Base-by-base conservation (phyloP, 306 rosid genomes). In the Ziziphus jujuba region DNA sequence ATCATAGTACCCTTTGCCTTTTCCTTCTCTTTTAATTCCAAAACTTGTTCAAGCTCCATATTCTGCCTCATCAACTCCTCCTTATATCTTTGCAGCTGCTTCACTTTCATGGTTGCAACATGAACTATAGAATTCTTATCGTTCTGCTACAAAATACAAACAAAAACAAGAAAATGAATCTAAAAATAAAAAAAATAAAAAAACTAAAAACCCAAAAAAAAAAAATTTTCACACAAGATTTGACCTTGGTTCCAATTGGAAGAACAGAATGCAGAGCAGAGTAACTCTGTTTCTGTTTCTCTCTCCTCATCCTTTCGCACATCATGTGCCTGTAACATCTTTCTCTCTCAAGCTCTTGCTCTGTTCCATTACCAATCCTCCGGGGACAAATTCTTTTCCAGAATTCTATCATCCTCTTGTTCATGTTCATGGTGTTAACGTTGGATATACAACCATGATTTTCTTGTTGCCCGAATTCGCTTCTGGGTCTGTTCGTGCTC, bases 301-400 rank as follows among this genome's bases (percentile, higher is more conserved):
- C 89, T 55, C 97, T 80, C 53, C 97, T 84, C 84, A 71, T 79
- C 55, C 97, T 79, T 74, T 91, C 97, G 21, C 77, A 84, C 55
- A 91, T 56, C 92, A 81, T 91, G 70, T 88, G 97, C 60, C 80
- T 66, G 33, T 76, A 78, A 57, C 84, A 19, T 31, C 79, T 81
- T 5, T 82, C 90, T 59, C 38, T 82, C 61, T 78, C 82, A 20
- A 55, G 33, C 31, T 75, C 88, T 6, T 55, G 33, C 31, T 75
- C 88, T 6, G 28, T 83, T 25, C 22, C 51, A 0, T 12, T 54
- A 7, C 28, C 65, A 24, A 8, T 65, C 61, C 57, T 63, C 1
- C 15, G 48, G 1, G 72, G 61, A 53, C 44, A 54, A 14, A 69
- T 71, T 53, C 51, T 83, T 57, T 61, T 78, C 85, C 72, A 55